Evolutionary conservation across 2,329 filamentous ascomycete species (phyloP), one percentile per base, ranked within the genome.

Genomic region (Trichoderma sp.): DNA sequence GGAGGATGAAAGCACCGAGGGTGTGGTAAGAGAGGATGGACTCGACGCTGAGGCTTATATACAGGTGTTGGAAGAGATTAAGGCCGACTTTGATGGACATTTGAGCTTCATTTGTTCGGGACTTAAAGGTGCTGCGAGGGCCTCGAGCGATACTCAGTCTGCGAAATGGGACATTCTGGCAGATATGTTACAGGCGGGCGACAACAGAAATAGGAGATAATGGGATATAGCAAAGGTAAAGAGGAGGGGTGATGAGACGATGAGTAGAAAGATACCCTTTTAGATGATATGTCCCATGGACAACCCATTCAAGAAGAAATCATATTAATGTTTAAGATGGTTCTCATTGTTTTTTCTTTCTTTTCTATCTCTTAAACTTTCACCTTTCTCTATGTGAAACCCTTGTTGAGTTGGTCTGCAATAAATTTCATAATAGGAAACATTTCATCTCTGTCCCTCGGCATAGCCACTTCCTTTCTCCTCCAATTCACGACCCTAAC

Each of bases 361-460:
- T 29, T 29, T 29, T 29, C 29, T 27, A 1, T 27, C 11, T 35
- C 27, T 24, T 11, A 31, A 53, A 6, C 8, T 18, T 38, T 35
- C 29, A 56, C 21, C 29, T 14, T 16, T 6, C 16, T 41, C 50
- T 74, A 67, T 14, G 31, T 50, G n/a, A 67, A 67, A 33, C 71
- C 71, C 50, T 74, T 74, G 35, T 76, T 80, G 21, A 97, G 83
- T 80, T 92, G 88, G 68, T 92, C 89, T 0, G 92, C 92, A 80
- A 95, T 89, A 80, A 93, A 98, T 81, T 93, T 91, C 95, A 98
- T 98, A 76, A 98, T 89, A 0, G 95, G 95, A 80, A 95, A 81
- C 89, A 97, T 95, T 87, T 98, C 95, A 12, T 97, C 95, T 71
- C 93, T 88, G 81, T 89, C 93, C 63, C 88, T 86, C n/a, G 95